These are phyloP conservation scores for Striga asiatica DNA, from an alignment of 257 asterid genomes.

Conservation along the genomic window DNA sequence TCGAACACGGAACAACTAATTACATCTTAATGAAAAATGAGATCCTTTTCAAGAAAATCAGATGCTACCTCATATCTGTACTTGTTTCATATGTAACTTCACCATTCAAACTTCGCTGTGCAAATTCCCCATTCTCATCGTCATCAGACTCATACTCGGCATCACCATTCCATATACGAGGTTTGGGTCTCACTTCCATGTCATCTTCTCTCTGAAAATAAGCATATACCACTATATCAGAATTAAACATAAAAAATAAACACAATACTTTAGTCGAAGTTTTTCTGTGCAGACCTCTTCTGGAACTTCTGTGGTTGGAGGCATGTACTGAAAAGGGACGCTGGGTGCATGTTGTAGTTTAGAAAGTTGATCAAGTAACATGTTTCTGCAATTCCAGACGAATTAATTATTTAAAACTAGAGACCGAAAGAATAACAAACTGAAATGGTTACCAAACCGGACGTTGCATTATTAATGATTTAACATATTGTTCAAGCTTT, in stretches of 20 bases:
- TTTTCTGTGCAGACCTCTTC: conserved; percentile 43
- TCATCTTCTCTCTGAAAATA: conserved; percentile 50
- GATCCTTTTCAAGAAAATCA: neutral
- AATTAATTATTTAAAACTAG: neutral
- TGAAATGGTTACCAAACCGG: neutral
- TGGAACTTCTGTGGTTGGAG: conserved; percentile 52
- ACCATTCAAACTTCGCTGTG: conserved; percentile 29
- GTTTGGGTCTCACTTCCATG: conserved; percentile 75
- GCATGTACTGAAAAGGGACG: conserved; percentile 63
- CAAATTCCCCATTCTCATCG: neutral
- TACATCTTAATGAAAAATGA: neutral
- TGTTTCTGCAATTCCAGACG: conserved; percentile 41
- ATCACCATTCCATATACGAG: conserved; percentile 78
- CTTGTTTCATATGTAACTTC: conserved; percentile 22
- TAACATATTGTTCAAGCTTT: too few relatives aligned
- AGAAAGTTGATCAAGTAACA: conserved; percentile 65
- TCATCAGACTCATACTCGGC: conserved; percentile 57
- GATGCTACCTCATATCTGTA: conserved; percentile 37
- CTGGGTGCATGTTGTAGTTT: conserved; percentile 75
- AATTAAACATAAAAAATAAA: conserved; percentile 1
- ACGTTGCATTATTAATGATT: too few relatives aligned
- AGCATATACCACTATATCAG: conserved; percentile 4
- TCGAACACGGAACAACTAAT: too few relatives aligned
- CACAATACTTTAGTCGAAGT: neutral
- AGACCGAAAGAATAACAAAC: neutral